phyloP scores from a whole-genome alignment of 805 yeast species.

The Suhomyces tanzawaensis region DNA sequence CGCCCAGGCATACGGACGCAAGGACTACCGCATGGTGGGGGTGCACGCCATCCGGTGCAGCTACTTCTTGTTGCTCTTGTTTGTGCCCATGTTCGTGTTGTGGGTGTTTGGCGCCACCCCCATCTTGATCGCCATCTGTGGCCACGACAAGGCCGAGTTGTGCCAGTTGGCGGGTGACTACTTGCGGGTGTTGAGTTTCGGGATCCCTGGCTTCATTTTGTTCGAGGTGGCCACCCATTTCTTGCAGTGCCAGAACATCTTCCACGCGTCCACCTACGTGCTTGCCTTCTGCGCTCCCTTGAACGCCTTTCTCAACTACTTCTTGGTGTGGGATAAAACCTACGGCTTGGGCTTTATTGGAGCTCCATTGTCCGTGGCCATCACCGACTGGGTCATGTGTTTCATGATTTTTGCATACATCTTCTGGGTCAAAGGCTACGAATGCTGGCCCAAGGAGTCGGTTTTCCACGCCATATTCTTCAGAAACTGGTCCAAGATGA shows the following conservation, averaged over 20 bases:
- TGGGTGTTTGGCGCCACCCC: conserved; percentile 61
- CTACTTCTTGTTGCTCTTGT: conserved; percentile 48
- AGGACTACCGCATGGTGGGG: conserved; percentile 64
- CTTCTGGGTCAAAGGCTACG: conserved; percentile 40
- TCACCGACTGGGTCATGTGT: conserved; percentile 73
- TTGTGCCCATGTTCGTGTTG: conserved; percentile 53
- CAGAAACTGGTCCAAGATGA: conserved; percentile 62
- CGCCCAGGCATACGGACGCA: conserved; percentile 75
- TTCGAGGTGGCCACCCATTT: conserved; percentile 72
- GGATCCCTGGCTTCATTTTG: conserved; percentile 72
- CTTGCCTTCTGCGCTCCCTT: conserved; percentile 70
- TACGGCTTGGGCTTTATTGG: conserved; percentile 68
- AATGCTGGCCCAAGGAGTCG: conserved; percentile 41
- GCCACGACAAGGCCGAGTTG: conserved; percentile 25
- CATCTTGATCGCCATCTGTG: conserved; percentile 32
- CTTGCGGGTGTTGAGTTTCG: conserved; percentile 53
- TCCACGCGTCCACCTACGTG: conserved; percentile 77
- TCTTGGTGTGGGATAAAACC: conserved; percentile 61
- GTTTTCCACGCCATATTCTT: conserved; percentile 27
- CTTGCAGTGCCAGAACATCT: conserved; percentile 74
- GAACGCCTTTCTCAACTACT: conserved; percentile 63
- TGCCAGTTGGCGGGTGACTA: conserved; percentile 55
- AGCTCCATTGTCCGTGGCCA: conserved; percentile 72
- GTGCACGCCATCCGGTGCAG: conserved; percentile 67
- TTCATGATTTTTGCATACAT: conserved; percentile 49